Percentiles rank a stretch among this genome's conserved stretches.
These are phyloP conservation scores for Cucumis melo DNA, from an alignment of 306 rosid species.

Conservation along the genomic window DNA sequence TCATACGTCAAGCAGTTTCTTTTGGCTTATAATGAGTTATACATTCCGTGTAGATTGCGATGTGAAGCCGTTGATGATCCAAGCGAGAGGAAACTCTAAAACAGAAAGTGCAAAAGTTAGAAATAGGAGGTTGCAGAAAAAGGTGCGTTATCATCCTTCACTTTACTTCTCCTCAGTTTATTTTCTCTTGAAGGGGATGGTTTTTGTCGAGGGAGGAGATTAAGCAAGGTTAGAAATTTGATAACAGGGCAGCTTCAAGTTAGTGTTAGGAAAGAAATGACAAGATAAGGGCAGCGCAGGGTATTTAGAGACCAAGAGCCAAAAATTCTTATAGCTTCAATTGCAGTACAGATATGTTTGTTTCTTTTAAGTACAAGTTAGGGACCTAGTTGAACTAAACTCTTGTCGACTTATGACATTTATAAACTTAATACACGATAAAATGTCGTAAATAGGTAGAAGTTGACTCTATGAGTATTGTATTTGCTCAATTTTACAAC, in stretches of 20 bases:
- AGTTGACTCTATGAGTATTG: too few relatives aligned
- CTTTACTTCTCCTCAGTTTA: neutral
- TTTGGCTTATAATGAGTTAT: neutral
- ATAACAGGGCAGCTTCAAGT: neutral
- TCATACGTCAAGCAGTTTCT: neutral
- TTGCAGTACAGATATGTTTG: neutral
- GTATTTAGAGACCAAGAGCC: neutral
- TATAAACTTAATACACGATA: neutral
- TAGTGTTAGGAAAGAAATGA: too few relatives aligned
- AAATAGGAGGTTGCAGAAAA: constrained; percentile 56
- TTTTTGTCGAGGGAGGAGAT: neutral
- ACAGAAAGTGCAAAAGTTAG: constrained; percentile 52
- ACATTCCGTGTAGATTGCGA: constrained; percentile 28
- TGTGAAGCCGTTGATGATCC: constrained; percentile 28
- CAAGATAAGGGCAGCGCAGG: neutral
- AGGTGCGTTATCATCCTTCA: constrained; percentile 24
- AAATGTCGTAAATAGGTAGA: neutral
- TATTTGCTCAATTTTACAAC: too few relatives aligned
- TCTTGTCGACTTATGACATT: too few relatives aligned
- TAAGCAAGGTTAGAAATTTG: neutral
- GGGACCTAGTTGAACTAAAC: too few relatives aligned
- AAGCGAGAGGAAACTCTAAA: constrained; percentile 49
- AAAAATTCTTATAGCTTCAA: neutral
- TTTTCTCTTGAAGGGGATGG: neutral
- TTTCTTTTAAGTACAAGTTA: too few relatives aligned